Evolutionary conservation across 139 green algal genomes (phyloP).

Genomic region (Micromonas commoda): DNA sequence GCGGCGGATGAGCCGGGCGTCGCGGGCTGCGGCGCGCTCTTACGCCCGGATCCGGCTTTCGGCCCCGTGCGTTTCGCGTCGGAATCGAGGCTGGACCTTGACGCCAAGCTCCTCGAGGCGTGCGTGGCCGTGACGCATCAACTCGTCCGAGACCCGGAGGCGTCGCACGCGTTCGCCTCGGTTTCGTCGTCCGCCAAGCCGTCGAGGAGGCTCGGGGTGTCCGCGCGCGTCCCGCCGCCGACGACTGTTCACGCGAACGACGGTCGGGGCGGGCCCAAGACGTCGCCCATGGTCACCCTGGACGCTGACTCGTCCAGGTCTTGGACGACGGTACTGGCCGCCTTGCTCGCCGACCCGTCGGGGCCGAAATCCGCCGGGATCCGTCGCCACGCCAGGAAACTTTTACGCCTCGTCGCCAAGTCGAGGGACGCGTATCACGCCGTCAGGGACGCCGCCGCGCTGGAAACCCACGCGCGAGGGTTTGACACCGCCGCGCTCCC

Average conservation of each 20-base stretch:
- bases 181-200: too few species aligned
- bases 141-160: too few species aligned
- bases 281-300: too few species aligned
- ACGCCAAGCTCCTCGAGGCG: not conserved
- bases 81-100: not conserved
- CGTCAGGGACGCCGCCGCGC: not conserved
- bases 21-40: not conserved
- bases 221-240: too few species aligned
- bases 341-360: not conserved
- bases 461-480: not conserved
- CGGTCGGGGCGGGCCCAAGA: too few species aligned
- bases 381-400: not conserved
- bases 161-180: too few species aligned
- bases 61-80: too few species aligned
- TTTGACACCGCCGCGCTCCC: not conserved
- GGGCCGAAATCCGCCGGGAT: not conserved
- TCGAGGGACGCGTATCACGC: not conserved
- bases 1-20: not conserved
- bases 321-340: not conserved
- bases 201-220: too few species aligned
- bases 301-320: not conserved
- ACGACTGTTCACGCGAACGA: too few species aligned
- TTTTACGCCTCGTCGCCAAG: not conserved
- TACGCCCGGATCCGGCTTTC: not conserved
- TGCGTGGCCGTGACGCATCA: too few species aligned